A percentile compares a stretch with the other conserved stretches of the same genome.
These are phyloP conservation scores for Beauveria asiatica DNA, from an alignment of 2,329 filamentous ascomycete genomes.

Conservation along the genomic window DNA sequence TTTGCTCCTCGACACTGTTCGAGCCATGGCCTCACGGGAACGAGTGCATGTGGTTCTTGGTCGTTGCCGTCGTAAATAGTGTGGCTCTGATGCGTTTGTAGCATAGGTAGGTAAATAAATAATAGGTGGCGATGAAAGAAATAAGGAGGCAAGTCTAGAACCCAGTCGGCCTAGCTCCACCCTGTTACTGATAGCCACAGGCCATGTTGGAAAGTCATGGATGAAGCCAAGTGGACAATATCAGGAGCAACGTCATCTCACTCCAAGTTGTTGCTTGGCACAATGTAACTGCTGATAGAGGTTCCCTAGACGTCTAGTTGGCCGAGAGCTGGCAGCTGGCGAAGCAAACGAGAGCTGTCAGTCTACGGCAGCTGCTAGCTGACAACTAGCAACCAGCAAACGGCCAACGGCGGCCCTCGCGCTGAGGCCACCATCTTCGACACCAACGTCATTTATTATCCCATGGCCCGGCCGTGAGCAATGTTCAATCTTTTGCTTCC, in stretches of 20 bases:
- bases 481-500: not conserved
- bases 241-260: not conserved
- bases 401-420: not conserved
- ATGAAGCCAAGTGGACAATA: not conserved
- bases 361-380: not conserved
- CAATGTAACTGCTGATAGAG: not conserved
- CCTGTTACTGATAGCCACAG: not conserved
- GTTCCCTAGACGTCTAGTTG: not conserved
- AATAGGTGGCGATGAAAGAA: not conserved
- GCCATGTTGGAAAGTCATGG: constrained; percentile 1
- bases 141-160: not conserved
- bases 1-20: no score
- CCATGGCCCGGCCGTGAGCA: not conserved
- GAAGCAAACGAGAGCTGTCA: not conserved
- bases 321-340: not conserved
- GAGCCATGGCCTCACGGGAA: no score
- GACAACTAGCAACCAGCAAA: not conserved
- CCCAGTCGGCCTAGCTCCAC: not conserved
- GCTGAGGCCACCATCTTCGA: not conserved
- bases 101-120: no score
- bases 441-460: not conserved
- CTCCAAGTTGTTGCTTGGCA: not conserved
- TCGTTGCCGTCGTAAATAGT: no score
- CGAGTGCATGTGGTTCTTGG: no score
- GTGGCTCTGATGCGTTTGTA: no score